Evolutionary conservation across 140 eudicot species (phyloP), one percentile per base, ranked within the genome.

Genomic region (Cichorium intybus): DNA sequence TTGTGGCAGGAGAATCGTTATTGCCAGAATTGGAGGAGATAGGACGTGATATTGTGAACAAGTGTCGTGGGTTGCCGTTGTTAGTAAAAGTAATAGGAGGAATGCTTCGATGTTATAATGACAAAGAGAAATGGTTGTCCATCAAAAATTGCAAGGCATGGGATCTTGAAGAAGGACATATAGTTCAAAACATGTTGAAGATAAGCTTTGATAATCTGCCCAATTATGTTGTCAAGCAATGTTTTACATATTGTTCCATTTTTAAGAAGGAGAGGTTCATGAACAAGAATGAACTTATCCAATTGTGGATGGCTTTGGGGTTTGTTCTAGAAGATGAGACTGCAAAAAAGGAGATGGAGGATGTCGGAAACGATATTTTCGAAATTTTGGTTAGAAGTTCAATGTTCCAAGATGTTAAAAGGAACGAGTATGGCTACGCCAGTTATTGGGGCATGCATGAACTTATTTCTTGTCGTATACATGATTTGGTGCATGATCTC

Each of bases 401-500:
- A 4, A 20, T 50, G 56, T 50, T 50, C 14, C 56, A 50, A 20
- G 56, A 50, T 50, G 56, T 50, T 20, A 20, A 10, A 18, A 4
- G 22, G 24, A 15, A 50, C 21, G 15, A 7, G 4, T 18, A 20
- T 20, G 28, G 27, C 6, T 50, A 21, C 56, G 1, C 2, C 22
- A 8, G 1, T 17, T 8, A 3, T 21, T 8, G 56, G 20, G 23
- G 41, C 41, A 35, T 35, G 14, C 14, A 35, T 10, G 14, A 35
- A 2, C 14, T 8, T 14, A 35, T 14, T 35, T 35, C 12, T 35
- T 35, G 12, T 10, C 14, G 11, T 22, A 20, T 50, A 28, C 56
- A 50, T 50, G 56, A 50, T 50, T 4, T 50, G 56, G 56, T 50
- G 14, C 56, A 50, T 50, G 27, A 50, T 50, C 56, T 50, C 10